These are phyloP conservation scores for Fusarium albidum DNA, from an alignment of 2,329 filamentous ascomycete species.

Conservation along the genomic window DNA sequence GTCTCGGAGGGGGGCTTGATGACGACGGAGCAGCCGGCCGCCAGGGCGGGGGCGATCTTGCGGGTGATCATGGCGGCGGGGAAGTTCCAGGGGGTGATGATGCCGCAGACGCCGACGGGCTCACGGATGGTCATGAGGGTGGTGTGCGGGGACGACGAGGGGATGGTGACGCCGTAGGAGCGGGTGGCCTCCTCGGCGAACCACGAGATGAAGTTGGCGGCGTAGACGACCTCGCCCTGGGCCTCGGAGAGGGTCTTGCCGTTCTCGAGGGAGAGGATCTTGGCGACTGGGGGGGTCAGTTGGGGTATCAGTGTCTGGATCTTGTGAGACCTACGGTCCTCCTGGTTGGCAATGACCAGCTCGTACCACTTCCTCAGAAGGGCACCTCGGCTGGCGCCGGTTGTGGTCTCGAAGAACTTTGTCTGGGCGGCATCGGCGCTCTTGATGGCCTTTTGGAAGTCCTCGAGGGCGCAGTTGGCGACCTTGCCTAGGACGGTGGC, in stretches of 20 bases:
- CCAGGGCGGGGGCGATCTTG: constrained; percentile 64
- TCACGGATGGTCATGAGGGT: constrained; percentile 74
- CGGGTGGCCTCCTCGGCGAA: constrained; percentile 61
- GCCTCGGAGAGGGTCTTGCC: constrained; percentile 65
- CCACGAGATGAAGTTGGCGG: constrained; percentile 63
- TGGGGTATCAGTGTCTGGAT: background rate
- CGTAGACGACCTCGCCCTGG: constrained; percentile 63
- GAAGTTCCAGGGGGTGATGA: constrained; percentile 55
- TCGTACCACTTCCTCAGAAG: constrained; percentile 41
- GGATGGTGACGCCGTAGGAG: constrained; percentile 66
- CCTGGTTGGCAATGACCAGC: constrained; percentile 38
- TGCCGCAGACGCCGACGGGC: constrained; percentile 48
- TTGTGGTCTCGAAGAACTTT: constrained; percentile 40
- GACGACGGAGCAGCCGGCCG: constrained; percentile 81
- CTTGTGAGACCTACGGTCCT: constrained; percentile 33
- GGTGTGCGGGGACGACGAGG: constrained; percentile 67
- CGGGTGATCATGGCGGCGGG: constrained; percentile 44
- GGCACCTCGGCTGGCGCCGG: constrained; percentile 39
- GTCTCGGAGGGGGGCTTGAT: constrained; percentile 78
- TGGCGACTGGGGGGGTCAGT: constrained; percentile 41
- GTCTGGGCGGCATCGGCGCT: constrained; percentile 39
- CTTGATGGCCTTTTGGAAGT: constrained; percentile 39
- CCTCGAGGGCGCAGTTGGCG: constrained; percentile 40
- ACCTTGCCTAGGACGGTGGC: constrained; percentile 39
- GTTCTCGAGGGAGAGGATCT: constrained; percentile 56